These are phyloP conservation scores for Epichloe sylvatica DNA, from an alignment of 2,329 filamentous ascomycete species.

Conservation along the genomic window DNA sequence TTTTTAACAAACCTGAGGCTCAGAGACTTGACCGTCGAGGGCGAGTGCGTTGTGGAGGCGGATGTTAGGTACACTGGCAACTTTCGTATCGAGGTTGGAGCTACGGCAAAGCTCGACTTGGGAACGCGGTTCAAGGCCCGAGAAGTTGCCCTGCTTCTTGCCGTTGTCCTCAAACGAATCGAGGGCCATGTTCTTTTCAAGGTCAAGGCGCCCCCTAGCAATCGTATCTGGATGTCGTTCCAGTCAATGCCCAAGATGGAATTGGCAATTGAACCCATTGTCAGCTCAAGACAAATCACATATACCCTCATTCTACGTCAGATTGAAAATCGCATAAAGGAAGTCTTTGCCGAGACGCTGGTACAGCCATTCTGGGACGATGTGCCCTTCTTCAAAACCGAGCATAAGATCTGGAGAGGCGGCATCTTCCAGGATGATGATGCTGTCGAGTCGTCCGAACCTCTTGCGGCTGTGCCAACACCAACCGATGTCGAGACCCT, in stretches of 20 bases:
- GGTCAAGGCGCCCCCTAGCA: constrained; percentile 94
- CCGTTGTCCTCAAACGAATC: constrained; percentile 69
- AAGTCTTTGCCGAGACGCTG: constrained; percentile 82
- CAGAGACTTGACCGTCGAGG: constrained; percentile 80
- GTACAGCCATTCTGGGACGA: constrained; percentile 96
- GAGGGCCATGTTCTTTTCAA: constrained; percentile 76
- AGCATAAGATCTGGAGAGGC: constrained; percentile 64
- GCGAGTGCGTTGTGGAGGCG: constrained; percentile 74
- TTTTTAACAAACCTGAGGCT: constrained; percentile 80
- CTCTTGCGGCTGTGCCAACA: constrained; percentile 16
- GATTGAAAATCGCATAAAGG: constrained; percentile 89
- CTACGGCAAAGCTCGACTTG: constrained; percentile 84
- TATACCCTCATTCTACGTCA: constrained; percentile 83
- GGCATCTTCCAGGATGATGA: constrained; percentile 60
- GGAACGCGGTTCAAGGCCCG: constrained; percentile 77
- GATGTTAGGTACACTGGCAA: constrained; percentile 84
- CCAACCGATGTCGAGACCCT: constrained; percentile 36
- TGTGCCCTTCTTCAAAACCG: constrained; percentile 74
- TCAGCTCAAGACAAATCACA: constrained; percentile 89
- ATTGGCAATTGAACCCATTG: constrained; percentile 86
- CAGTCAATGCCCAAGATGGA: constrained; percentile 89
- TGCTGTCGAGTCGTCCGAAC: constrained; percentile 20
- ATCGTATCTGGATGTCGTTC: constrained; percentile 91
- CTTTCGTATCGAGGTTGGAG: constrained; percentile 77
- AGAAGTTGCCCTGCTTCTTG: constrained; percentile 79